phyloP scores from a whole-genome alignment of 352 stramenopile genomes.

The Pythium monospermum region DNA sequence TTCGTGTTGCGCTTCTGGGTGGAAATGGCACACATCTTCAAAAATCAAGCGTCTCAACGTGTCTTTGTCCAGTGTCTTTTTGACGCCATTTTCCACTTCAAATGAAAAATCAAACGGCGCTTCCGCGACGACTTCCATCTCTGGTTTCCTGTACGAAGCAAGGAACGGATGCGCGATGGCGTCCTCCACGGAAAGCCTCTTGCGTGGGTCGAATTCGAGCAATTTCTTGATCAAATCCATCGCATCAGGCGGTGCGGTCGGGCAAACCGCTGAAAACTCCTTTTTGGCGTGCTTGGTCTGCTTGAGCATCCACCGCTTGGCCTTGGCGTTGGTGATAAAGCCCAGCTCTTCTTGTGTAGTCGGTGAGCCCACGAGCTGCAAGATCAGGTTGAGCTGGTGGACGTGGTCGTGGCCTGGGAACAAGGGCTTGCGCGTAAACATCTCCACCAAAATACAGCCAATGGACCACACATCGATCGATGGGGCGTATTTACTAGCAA shows the following conservation, averaged over 20 bases:
- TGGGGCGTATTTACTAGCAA: slow-evolving; percentile 94
- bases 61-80: slow-evolving; percentile 66
- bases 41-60: slow-evolving; percentile 78
- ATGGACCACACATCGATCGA: slow-evolving; percentile 95
- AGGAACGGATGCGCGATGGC: slow-evolving; percentile 80
- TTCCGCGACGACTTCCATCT: slow-evolving; percentile 34
- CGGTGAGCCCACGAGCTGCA: slow-evolving; percentile 67
- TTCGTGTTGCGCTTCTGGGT: slow-evolving; percentile 61
- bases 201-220: slow-evolving; percentile 87
- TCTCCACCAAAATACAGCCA: slow-evolving; percentile 98
- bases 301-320: slow-evolving; percentile 76
- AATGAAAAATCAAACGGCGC: slow-evolving; percentile 81
- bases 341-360: slow-evolving; percentile 47
- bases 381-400: slow-evolving; percentile 87
- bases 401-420: slow-evolving; percentile 84
- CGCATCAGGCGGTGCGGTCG: slow-evolving; percentile 46
- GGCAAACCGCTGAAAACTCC: slow-evolving; percentile 41
- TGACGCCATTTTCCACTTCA: slow-evolving; percentile 44
- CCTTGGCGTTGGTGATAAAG: slow-evolving; percentile 82
- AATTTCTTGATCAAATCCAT: slow-evolving; percentile 85
- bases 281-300: slow-evolving; percentile 63
- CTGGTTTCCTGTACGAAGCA: slow-evolving; percentile 44
- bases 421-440: slow-evolving; percentile 87
- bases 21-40: slow-evolving; percentile 83
- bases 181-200: slow-evolving; percentile 64